Base-by-base conservation (phyloP, 129 eudicot species). In the Sambucus nigra region DNA sequence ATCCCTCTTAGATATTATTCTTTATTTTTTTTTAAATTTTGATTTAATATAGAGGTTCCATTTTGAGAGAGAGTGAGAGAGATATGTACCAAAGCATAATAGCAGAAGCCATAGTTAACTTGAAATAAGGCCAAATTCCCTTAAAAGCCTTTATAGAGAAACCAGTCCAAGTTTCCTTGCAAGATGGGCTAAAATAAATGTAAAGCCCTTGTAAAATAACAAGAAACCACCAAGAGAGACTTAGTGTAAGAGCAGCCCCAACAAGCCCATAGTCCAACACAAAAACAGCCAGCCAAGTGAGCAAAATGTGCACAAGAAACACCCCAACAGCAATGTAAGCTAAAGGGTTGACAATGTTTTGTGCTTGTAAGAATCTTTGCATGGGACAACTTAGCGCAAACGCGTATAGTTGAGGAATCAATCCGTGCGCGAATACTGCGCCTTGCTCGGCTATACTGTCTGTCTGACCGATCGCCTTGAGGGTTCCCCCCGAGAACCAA, bases 71-170 rank as follows among this genome's bases (percentile, higher is more conserved):
- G 31, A 24, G 24, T 9, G 40, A 25, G 65, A 46, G 54, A 45
- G 14, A 15, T 12, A 12, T 18, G 12, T 70, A 70, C 76, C 76
- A 62, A 52, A 70, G 19, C 76, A 70, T 70, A 28, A 70, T 25
- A 55, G 76, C 76, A 63, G 76, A 70, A 49, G 76, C 59, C 39
- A 70, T 38, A 20, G 76, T 70, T 27, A 70, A 51, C 65, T 70
- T 70, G 56, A 70, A 70, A 41, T 70, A 70, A 63, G 69, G 76
- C 69, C 69, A 70, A 33, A 70, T 70, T 22, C 69, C 69, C 14
- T 20, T 32, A 52, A 70, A 63, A 24, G 76, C 76, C 19, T 25
- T 47, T 1, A 56, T 14, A 15, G 76, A 70, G 60, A 70, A 50
- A 51, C 69, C 76, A 6, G 65, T 62, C 76, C 76, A 70, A 23